Base-by-base conservation (phyloP, 768 basidiomycete species). In the Porphyrellus cyaneotinctus region DNA sequence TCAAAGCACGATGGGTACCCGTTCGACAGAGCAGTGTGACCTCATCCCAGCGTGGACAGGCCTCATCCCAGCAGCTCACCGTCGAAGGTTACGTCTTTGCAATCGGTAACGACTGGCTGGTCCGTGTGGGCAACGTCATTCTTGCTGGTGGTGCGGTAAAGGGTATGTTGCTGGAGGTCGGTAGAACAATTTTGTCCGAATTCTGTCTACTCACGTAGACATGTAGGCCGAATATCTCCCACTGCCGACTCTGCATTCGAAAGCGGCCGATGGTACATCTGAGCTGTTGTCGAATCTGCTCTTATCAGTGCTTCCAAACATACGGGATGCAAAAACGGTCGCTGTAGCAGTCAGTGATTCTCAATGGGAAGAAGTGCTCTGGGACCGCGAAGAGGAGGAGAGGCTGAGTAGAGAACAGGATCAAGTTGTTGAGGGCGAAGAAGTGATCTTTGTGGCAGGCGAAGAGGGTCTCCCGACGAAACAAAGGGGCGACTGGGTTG, bases 151-250 rank as follows among this genome's bases (percentile, higher is more conserved):
- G 88, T 30, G 81, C 80, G 7, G 75, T 87, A 4, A 88, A 84
- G 62, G 89, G 89, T n/a, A 88, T 92, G 85, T 74, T 92, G 36
- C 73, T 92, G 24, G 89, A 92, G 82, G 89, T 88, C 53, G 53
- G 70, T 56, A 26, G 18, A 28, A 37, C 31, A 6, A n/a, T n/a
- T n/a, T n/a, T n/a, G n/a, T n/a, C n/a, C n/a, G n/a, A n/a, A n/a
- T n/a, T 28, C 30, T 20, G 4, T 39, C 57, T 50, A 35, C 49
- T 61, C 30, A 47, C 28, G 12, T 30, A 6, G 17, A 37, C 13
- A 9, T 36, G n/a, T 52, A 90, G 89, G 89, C 87, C 8, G 89
- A 92, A 66, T 92, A 91, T 64, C 79, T 91, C 15, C 89, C 89
- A 3, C 72, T 92, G 13, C 84, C 88, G 2, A 77, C 77, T 32